Evolutionary conservation across 805 yeast species (phyloP).

Genomic region (Ogataea wickerhamii): DNA sequence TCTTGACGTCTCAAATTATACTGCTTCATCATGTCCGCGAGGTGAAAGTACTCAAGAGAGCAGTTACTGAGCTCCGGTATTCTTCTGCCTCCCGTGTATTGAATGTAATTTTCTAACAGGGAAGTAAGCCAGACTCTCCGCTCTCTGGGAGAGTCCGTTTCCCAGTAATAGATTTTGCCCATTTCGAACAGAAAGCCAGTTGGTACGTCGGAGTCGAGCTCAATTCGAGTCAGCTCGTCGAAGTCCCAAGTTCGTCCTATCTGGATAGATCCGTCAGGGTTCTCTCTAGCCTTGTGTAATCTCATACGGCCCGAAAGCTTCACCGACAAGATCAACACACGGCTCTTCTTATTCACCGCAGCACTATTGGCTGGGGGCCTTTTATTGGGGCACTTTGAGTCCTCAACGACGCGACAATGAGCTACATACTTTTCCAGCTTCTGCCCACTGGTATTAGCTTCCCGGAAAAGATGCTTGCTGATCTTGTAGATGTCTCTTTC

Average conservation of each 20-base stretch:
- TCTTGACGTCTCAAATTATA: constrained; percentile 2
- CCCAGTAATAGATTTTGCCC: constrained; percentile 85
- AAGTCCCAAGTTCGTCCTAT: constrained; percentile 92
- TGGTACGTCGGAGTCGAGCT: constrained; percentile 48
- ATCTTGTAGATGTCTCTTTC: constrained; percentile 51
- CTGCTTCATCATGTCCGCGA: constrained; percentile 19
- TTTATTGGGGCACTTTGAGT: constrained; percentile 60
- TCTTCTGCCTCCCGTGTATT: constrained; percentile 49
- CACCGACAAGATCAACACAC: constrained; percentile 59
- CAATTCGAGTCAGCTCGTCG: constrained; percentile 59
- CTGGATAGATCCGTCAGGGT: constrained; percentile 69
- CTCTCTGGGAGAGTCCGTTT: constrained; percentile 54
- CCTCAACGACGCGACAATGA: constrained; percentile 74
- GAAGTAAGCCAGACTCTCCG: constrained; percentile 55
- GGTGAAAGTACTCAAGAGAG: constrained; percentile 35
- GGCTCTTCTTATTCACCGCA: constrained; percentile 49
- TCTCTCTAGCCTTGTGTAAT: constrained; percentile 82
- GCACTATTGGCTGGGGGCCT: constrained; percentile 61
- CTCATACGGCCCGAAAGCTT: constrained; percentile 65
- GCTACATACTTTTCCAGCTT: constrained; percentile 62
- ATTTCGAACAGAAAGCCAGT: constrained; percentile 59
- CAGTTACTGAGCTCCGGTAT: constrained; percentile 53
- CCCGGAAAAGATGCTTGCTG: constrained; percentile 47
- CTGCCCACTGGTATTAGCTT: constrained; percentile 38
- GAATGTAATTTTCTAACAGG: constrained; percentile 49